These are phyloP conservation scores for Penicillium aurantiogriseum DNA, from an alignment of 2,329 filamentous ascomycete genomes.

Conservation along the genomic window DNA sequence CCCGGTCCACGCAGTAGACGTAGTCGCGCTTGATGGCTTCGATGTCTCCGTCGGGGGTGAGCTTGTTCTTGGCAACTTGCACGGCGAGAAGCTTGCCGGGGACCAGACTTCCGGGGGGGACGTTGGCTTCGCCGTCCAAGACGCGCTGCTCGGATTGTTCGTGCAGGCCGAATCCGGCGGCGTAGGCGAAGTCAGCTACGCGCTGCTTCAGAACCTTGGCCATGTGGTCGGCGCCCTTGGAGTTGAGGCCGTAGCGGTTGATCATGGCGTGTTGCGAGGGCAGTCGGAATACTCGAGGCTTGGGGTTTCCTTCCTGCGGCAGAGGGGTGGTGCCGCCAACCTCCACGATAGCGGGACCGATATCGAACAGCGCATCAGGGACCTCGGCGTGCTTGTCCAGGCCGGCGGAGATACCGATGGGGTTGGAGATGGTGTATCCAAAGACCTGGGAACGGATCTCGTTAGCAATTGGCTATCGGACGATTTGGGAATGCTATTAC, in stretches of 20 bases:
- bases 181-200: conserved; percentile 72
- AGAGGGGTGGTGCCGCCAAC: conserved; percentile 85
- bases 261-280: conserved; percentile 82
- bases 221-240: conserved; percentile 81
- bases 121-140: conserved; percentile 70
- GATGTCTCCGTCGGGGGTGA: conserved; percentile 80
- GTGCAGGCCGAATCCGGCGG: conserved; percentile 63
- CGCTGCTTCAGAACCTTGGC: conserved; percentile 75
- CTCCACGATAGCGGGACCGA: conserved; percentile 85
- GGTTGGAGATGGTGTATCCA: conserved; percentile 73
- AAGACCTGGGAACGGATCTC: conserved; percentile 57
- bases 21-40: conserved; percentile 76
- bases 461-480: conserved; percentile 1
- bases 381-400: conserved; percentile 94
- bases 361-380: conserved; percentile 75
- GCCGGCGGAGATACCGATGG: conserved; percentile 90
- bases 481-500: conserved; percentile 7
- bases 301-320: conserved; percentile 85
- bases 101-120: conserved; percentile 77
- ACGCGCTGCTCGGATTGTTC: conserved; percentile 67
- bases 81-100: conserved; percentile 78
- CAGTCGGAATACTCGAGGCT: conserved; percentile 83
- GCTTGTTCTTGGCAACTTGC: conserved; percentile 96
- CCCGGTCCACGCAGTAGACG: conserved; percentile 78
- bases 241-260: conserved; percentile 95